Evolutionary conservation across 1,284 basidiomycete genomes (phyloP).

Genomic region (Cryptococcus wingfieldii): DNA sequence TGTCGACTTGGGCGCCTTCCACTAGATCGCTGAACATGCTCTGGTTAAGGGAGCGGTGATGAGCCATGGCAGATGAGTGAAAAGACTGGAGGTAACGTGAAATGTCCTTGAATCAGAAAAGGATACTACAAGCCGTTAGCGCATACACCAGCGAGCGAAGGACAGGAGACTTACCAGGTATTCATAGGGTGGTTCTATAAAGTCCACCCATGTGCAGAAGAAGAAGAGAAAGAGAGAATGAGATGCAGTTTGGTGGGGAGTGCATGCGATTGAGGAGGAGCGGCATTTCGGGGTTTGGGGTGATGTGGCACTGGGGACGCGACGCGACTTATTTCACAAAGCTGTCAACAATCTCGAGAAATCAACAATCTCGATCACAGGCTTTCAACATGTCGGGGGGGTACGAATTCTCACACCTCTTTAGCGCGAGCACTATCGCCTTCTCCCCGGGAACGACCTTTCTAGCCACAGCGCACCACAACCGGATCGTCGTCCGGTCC

Average conservation of each 20-base stretch:
- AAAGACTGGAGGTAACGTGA: background rate
- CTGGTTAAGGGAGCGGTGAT: conserved; percentile 13
- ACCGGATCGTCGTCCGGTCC: conserved; percentile 40
- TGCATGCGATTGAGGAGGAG: background rate
- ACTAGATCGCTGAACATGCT: conserved; percentile 51
- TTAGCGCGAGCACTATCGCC: conserved; percentile 20
- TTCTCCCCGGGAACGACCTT: conserved; percentile 49
- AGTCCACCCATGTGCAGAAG: conserved; percentile 7
- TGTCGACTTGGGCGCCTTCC: conserved; percentile 50
- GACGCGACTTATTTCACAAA: conserved; percentile 3
- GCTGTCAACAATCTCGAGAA: background rate
- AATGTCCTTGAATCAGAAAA: background rate
- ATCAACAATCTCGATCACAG: conserved; percentile 1
- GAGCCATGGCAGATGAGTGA: background rate
- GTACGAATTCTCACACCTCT: conserved; percentile 43
- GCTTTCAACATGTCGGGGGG: conserved; percentile 24
- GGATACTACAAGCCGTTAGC: background rate
- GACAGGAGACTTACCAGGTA: conserved; percentile 3
- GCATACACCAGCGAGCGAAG: background rate
- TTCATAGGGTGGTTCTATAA: conserved; percentile 9
- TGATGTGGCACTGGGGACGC: conserved; percentile 1
- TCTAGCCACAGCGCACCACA: conserved; percentile 33
- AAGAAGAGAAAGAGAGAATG: conserved; percentile 4
- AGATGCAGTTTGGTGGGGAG: background rate
- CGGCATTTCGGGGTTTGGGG: conserved; percentile 1